phyloP scores from a whole-genome alignment of 257 asterid genomes.

The Lantana camara region DNA sequence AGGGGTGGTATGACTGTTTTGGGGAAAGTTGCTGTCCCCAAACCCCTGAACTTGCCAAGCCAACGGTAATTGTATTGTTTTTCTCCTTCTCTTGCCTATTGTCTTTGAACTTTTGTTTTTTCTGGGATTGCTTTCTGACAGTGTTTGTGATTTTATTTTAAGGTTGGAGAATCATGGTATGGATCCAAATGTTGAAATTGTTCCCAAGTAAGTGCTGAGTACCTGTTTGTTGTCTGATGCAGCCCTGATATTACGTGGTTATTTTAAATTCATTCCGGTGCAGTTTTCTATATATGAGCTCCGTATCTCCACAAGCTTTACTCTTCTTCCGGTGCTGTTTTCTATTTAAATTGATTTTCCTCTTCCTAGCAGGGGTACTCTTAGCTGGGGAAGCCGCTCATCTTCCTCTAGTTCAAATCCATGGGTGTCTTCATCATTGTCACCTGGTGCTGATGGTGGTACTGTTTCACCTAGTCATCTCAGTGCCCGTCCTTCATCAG shows the following conservation, averaged over 20 bases:
- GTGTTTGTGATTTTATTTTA: constrained; percentile 35
- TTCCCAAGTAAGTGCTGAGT: constrained; percentile 81
- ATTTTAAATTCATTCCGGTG: constrained; percentile 19
- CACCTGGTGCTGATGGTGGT: constrained; percentile 84
- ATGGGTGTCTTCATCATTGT: constrained; percentile 69
- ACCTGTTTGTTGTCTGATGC: constrained; percentile 18
- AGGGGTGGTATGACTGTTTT: constrained; percentile 92
- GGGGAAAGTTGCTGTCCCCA: constrained; percentile 96
- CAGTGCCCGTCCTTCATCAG: constrained; percentile 86
- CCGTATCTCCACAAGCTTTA: constrained; percentile 9
- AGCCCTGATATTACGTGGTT: not conserved
- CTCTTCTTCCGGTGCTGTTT: constrained; percentile 22
- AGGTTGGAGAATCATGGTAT: constrained; percentile 95
- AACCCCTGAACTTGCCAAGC: constrained; percentile 96
- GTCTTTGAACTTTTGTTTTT: constrained; percentile 13
- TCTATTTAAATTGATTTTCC: constrained; percentile 29
- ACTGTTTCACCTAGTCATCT: constrained; percentile 70
- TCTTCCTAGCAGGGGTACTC: constrained; percentile 68
- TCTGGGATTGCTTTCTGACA: constrained; percentile 35
- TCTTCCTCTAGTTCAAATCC: constrained; percentile 85
- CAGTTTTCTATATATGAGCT: constrained; percentile 15
- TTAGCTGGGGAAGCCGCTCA: constrained; percentile 89
- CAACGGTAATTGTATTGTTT: constrained; percentile 58
- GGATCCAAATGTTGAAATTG: constrained; percentile 95
- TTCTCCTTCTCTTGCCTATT: not conserved